Evolutionary conservation across 768 basidiomycete species (phyloP).

Genomic region (Cubamyces lactineus): DNA sequence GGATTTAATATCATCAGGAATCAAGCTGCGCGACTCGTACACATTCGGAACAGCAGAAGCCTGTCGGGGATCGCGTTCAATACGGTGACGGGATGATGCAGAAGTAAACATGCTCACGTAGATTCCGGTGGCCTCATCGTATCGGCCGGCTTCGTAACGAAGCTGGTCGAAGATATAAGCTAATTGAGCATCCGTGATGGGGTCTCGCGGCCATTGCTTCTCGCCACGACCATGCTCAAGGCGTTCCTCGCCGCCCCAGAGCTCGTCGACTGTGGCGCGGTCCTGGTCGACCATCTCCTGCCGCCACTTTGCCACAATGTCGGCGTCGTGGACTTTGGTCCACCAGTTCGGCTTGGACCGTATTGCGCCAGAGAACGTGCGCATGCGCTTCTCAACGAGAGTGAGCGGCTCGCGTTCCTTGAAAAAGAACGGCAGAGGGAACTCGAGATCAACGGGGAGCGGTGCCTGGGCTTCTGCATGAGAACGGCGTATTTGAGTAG

Average conservation of each 20-base stretch:
- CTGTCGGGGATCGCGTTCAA: neutral
- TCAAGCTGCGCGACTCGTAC: neutral
- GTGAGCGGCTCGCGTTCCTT: neutral
- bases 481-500: too few species aligned
- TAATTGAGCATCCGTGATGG: neutral
- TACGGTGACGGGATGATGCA: neutral
- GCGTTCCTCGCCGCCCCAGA: slow-evolving; percentile 2
- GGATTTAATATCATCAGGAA: neutral
- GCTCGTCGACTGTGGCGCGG: neutral
- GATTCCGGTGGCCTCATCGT: slow-evolving; percentile 1
- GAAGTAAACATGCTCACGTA: neutral
- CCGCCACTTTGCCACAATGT: neutral
- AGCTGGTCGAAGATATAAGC: slow-evolving; percentile 10
- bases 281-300: slow-evolving; percentile 11
- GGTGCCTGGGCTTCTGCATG: too few species aligned
- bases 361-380: neutral
- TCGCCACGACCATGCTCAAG: neutral
- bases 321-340: slow-evolving; percentile 2
- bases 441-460: neutral
- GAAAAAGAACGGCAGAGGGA: neutral
- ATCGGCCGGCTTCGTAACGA: neutral
- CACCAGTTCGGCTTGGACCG: slow-evolving; percentile 5
- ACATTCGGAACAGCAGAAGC: neutral
- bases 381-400: slow-evolving; percentile 15
- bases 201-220: slow-evolving; percentile 7